Percentiles rank a stretch among this genome's conserved stretches.
phyloP scores from a whole-genome alignment of 495 filamentous ascomycete species.

The Glutinoglossum americanum region DNA sequence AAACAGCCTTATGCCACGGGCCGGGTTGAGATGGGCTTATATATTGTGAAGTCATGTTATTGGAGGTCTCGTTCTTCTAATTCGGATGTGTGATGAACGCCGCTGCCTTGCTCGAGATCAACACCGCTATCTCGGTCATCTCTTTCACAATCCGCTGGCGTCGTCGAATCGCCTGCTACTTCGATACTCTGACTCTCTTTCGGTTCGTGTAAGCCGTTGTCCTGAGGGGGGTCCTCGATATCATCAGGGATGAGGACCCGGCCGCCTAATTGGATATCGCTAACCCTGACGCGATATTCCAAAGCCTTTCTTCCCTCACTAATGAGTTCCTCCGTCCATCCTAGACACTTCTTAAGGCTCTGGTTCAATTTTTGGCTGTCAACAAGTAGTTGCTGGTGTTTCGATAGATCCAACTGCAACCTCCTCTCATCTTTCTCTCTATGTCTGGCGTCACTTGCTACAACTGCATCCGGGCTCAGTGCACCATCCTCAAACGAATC shows the following conservation, averaged over 20 bases:
- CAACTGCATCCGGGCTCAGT: slow-evolving; percentile 23
- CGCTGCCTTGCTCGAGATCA: not conserved
- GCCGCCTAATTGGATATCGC: slow-evolving; percentile 64
- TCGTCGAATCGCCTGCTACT: not conserved
- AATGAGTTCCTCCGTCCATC: slow-evolving; percentile 76
- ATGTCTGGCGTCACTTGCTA: slow-evolving; percentile 22
- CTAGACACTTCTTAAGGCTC: slow-evolving; percentile 68
- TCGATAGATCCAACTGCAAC: slow-evolving; percentile 60
- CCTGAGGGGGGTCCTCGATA: not conserved
- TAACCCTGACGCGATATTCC: slow-evolving; percentile 50
- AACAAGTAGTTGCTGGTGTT: slow-evolving; percentile 68
- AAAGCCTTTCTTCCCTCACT: slow-evolving; percentile 71
- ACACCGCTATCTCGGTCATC: slow-evolving; percentile 3
- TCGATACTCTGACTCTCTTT: slow-evolving; percentile 20
- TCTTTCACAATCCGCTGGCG: not conserved
- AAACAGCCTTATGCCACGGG: not conserved
- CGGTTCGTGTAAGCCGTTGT: not conserved
- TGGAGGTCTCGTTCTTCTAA: not conserved
- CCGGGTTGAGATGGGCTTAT: not conserved
- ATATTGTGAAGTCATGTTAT: not conserved
- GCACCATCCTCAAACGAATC: slow-evolving; percentile 18
- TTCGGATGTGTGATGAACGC: not conserved
- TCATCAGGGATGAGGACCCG: slow-evolving; percentile 52
- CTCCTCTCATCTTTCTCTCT: slow-evolving; percentile 46
- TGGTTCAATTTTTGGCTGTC: slow-evolving; percentile 90